Evolutionary conservation across 805 yeast species (phyloP), one percentile per base, ranked within the genome.

Genomic region (Blastobotrys mokoenaii): DNA sequence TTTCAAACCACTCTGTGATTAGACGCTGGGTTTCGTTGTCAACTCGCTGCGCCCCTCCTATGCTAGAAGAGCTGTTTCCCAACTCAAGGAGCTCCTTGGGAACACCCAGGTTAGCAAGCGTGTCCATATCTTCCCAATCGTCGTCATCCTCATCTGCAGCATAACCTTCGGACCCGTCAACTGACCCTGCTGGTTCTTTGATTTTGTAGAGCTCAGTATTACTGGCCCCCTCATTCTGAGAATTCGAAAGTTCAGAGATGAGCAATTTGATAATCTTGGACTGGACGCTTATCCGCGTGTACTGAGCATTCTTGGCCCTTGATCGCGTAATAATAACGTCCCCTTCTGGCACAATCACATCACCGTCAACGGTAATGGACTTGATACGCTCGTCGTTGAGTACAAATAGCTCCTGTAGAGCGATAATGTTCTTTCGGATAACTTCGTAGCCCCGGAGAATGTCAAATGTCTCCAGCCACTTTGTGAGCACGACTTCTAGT

Each of bases 391-490:
- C 58, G 48, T 82, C 85, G 15, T 72, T 66, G n/a, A 82, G 63
- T 25, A 75, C 67, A 55, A 72, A 87, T 1, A 93, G 66, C 45
- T 76, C 76, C 29, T 79, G 79, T 35, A 93, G 69, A 0, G 96
- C 96, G 25, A 74, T 59, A n/a, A 84, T 73, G 70, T 73, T 74
- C 42, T 68, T 77, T 50, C 76, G 71, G 41, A 89, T 86, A 47
- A 78, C 78, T 22, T 79, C 84, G 46, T 73, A 79, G 0, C 97
- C 96, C 48, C 90, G 71, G 34, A 89, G 75, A 1, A 82, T 78
- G 54, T 85, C 90, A 62, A 86, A 89, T 2, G 86, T 74, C 20
- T 76, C 77, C 41, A 90, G 73, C 97, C 97, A 93, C 43, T 84
- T 80, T 1, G 82, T 80, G 43, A 90, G 60, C 1, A 86, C 76